Evolutionary conservation across 345 rosid species (phyloP).

Genomic region (Laguncularia racemosa): DNA sequence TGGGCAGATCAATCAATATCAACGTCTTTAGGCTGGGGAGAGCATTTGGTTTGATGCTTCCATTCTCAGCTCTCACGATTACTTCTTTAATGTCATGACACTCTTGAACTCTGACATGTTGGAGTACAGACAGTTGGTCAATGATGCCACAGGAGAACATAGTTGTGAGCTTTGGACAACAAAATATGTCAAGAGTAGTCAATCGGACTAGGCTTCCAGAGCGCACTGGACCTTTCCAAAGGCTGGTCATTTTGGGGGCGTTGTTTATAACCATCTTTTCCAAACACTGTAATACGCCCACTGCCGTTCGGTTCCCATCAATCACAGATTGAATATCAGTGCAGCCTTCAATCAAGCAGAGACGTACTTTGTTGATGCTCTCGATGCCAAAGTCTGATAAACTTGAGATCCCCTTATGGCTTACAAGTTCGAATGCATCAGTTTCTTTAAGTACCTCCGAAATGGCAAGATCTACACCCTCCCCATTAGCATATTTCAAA

Average conservation of each 20-base stretch:
- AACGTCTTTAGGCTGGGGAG: constrained; percentile 17
- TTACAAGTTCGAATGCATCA: constrained; percentile 21
- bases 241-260: constrained; percentile 7
- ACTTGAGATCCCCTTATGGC: constrained; percentile 13
- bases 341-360: constrained; percentile 16
- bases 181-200: constrained; percentile 6
- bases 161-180: constrained; percentile 12
- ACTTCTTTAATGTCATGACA: constrained; percentile 19
- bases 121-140: constrained; percentile 16
- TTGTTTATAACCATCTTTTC: constrained; percentile 14
- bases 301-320: constrained; percentile 1
- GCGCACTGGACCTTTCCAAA: constrained; percentile 19
- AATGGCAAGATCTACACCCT: neutral
- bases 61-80: constrained; percentile 6
- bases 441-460: constrained; percentile 18
- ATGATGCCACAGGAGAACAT: constrained; percentile 14
- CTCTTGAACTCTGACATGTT: constrained; percentile 13
- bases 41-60: neutral
- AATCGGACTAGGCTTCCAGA: constrained; percentile 17
- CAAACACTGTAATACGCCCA: constrained; percentile 5
- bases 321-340: constrained; percentile 8
- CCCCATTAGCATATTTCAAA: constrained; percentile 15
- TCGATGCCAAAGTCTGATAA: constrained; percentile 11
- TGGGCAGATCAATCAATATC: constrained; percentile 18
- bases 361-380: constrained; percentile 9